Evolutionary conservation across 2,329 filamentous ascomycete genomes (phyloP), one percentile per base, ranked within the genome.

Genomic region (Fusarium brevicatenulatum): DNA sequence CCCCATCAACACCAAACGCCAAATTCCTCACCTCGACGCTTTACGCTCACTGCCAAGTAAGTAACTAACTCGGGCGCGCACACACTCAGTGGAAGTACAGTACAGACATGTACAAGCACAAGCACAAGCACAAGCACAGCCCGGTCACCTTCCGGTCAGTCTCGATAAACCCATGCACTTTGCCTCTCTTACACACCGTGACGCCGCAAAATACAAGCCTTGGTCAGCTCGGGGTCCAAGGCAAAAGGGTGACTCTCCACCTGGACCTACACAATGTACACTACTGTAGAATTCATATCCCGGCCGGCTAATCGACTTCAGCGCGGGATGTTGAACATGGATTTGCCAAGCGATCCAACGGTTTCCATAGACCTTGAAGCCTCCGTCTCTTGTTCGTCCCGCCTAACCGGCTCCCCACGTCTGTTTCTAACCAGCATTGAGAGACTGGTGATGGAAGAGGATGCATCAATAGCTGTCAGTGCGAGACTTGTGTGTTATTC

Each of bases 241-340:
- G 40, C 16, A 57, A 49, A 40, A 34, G 58, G 54, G 58, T 42
- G 50, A 63, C 44, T 60, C 54, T 61, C 69, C 40, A 57, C 69
- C 57, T 58, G 43, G 32, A 25, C 49, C 47, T 42, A 28, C 21
- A 36, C 39, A 34, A 15, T 23, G 30, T 18, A 44, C 52, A 40
- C 23, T 55, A 32, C 37, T 36, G 32, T 57, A 37, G 57, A 50
- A 37, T 16, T 40, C 64, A 21, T 61, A 55, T 70, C 47, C 53
- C 50, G 39, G 46, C 61, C 58, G 56, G 62, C 36, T 61, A 70
- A 70, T 70, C 44, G 49, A 55, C 52, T 54, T 40, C 28, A 60
- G 36, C 46, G 66, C 32, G 70, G 62, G 66, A 73, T 73, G 57
- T 60, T 42, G 19, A 64, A 47, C 66, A 71, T 57, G 70, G 49